These are phyloP conservation scores for Candida morakotiae DNA, from an alignment of 805 yeast genomes.

Conservation along the genomic window DNA sequence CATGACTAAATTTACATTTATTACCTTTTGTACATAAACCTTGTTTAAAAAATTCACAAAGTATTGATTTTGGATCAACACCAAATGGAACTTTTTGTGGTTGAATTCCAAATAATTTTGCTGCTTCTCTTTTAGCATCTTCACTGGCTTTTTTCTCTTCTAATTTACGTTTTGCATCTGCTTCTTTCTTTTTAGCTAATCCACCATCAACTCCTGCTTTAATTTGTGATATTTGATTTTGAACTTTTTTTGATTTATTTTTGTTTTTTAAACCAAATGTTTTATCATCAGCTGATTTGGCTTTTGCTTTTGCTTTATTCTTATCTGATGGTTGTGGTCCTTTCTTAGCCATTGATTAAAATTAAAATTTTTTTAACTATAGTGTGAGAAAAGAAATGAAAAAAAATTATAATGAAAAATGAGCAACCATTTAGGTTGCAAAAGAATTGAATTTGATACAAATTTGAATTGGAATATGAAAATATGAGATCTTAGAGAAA, in stretches of 20 bases:
- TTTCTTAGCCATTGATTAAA: slow-evolving; percentile 61
- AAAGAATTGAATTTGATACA: background rate
- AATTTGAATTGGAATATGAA: too few species aligned
- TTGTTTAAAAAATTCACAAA: slow-evolving; percentile 86
- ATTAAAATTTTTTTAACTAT: slow-evolving; percentile 1
- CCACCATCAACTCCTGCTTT: slow-evolving; percentile 44
- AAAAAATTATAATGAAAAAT: too few species aligned
- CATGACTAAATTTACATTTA: slow-evolving; percentile 91
- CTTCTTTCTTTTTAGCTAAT: slow-evolving; percentile 65
- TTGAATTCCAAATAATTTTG: slow-evolving; percentile 67
- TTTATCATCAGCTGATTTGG: slow-evolving; percentile 71
- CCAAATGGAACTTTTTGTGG: slow-evolving; percentile 92
- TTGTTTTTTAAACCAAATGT: slow-evolving; percentile 96
- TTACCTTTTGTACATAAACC: slow-evolving; percentile 82
- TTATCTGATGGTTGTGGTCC: slow-evolving; percentile 49
- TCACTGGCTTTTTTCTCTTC: slow-evolving; percentile 91
- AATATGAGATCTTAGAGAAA: too few species aligned
- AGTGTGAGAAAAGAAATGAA: background rate
- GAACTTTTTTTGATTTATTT: slow-evolving; percentile 90
- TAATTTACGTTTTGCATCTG: slow-evolving; percentile 59
- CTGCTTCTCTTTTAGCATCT: slow-evolving; percentile 82
- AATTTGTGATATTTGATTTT: slow-evolving; percentile 49
- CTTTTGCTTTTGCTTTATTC: slow-evolving; percentile 62
- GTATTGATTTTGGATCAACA: slow-evolving; percentile 91
- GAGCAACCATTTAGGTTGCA: too few species aligned